phyloP scores from a whole-genome alignment of 177 flowering plant species.

The Vitis hybrid region DNA sequence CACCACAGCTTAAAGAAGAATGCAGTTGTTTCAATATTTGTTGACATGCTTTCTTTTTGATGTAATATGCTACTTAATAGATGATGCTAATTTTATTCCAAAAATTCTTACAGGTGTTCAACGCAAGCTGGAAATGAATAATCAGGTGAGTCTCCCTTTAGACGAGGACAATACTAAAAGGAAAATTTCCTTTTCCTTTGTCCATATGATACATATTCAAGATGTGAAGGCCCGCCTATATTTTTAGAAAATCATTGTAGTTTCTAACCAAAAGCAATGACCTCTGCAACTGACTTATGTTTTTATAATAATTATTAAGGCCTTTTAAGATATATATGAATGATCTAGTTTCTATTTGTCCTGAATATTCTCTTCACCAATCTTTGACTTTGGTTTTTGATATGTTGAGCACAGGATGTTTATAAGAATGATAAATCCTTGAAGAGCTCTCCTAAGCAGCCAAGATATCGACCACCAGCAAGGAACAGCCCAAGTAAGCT shows the following conservation, averaged over 20 bases:
- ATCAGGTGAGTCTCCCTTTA: slow-evolving; percentile 36
- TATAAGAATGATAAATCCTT: slow-evolving; percentile 41
- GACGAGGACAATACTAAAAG: too few relatives aligned
- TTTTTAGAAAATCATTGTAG: too few relatives aligned
- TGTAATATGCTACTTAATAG: too few relatives aligned
- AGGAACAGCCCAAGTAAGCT: slow-evolving; percentile 60
- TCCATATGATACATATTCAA: too few relatives aligned
- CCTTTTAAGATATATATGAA: too few relatives aligned
- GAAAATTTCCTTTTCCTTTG: neutral
- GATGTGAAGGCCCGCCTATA: too few relatives aligned
- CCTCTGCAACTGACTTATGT: too few relatives aligned
- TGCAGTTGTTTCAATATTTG: too few relatives aligned
- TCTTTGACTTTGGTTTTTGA: neutral
- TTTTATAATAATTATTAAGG: too few relatives aligned
- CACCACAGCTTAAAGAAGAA: too few relatives aligned
- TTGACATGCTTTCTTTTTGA: too few relatives aligned
- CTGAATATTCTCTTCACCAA: neutral
- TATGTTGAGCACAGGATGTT: slow-evolving; percentile 30
- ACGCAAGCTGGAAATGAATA: slow-evolving; percentile 74
- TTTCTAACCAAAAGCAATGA: too few relatives aligned
- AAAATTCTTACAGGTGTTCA: slow-evolving; percentile 58
- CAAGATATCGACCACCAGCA: slow-evolving; percentile 69
- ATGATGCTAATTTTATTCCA: neutral
- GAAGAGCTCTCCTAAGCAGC: slow-evolving; percentile 41
- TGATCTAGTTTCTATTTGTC: neutral